Evolutionary conservation across 805 yeast species (phyloP).

Genomic region (Diddensiella santjacobensis): DNA sequence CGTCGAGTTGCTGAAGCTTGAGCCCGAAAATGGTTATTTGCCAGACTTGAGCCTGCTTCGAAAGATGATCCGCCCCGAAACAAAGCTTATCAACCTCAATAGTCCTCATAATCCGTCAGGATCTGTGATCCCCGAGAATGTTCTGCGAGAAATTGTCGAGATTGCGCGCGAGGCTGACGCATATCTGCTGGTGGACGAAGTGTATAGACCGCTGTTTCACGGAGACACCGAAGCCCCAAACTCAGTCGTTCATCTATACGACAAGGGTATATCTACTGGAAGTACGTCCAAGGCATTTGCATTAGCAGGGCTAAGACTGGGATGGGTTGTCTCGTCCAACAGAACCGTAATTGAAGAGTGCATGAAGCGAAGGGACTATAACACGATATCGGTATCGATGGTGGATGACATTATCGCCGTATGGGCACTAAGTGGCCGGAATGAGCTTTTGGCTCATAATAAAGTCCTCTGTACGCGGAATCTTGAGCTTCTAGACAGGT

Average conservation of each 20-base stretch:
- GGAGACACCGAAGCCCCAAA: slow-evolving; percentile 33
- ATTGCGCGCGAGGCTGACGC: slow-evolving; percentile 37
- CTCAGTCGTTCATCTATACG: slow-evolving; percentile 42
- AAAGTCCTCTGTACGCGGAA: slow-evolving; percentile 39
- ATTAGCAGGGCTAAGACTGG: slow-evolving; percentile 50
- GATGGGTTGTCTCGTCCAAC: slow-evolving; percentile 47
- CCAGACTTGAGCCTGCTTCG: slow-evolving; percentile 38
- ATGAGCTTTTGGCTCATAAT: slow-evolving; percentile 40
- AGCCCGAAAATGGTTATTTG: slow-evolving; percentile 34
- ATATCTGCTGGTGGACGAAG: slow-evolving; percentile 48
- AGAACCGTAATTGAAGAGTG: slow-evolving; percentile 32
- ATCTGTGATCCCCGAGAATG: slow-evolving; percentile 36
- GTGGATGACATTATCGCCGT: slow-evolving; percentile 46
- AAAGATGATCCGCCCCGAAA: slow-evolving; percentile 33
- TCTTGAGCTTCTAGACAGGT: slow-evolving; percentile 35
- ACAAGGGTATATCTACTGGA: slow-evolving; percentile 44
- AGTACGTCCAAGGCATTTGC: slow-evolving; percentile 54
- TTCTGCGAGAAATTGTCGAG: slow-evolving; percentile 37
- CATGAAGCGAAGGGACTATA: slow-evolving; percentile 45
- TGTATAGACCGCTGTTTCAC: slow-evolving; percentile 51
- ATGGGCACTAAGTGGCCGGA: slow-evolving; percentile 39
- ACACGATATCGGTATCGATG: slow-evolving; percentile 46
- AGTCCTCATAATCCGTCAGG: slow-evolving; percentile 51
- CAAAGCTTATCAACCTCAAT: slow-evolving; percentile 44
- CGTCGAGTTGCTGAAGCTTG: slow-evolving; percentile 37